phyloP scores from a whole-genome alignment of 2,329 filamentous ascomycete species.

The Botrytis galanthina region DNA sequence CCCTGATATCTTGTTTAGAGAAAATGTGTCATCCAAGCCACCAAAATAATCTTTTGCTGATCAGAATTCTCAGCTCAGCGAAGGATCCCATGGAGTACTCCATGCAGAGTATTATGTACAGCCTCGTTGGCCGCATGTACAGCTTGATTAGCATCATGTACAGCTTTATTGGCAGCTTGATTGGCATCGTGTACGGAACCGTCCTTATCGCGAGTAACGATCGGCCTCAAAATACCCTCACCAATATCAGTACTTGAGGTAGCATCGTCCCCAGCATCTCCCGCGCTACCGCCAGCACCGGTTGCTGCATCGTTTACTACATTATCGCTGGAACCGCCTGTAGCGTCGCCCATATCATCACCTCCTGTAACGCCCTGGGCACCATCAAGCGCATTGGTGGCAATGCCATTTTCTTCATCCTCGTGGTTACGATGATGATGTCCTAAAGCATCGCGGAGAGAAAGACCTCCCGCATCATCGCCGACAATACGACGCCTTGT shows the following conservation, averaged over 20 bases:
- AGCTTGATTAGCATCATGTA: background rate
- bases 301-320: too few relatives aligned
- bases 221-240: too few relatives aligned
- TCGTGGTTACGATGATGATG: background rate
- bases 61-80: background rate
- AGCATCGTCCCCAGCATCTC: too few relatives aligned
- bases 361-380: too few relatives aligned
- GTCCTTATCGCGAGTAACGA: background rate
- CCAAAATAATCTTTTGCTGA: background rate
- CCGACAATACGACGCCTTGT: background rate
- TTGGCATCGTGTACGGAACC: background rate
- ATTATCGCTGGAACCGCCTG: too few relatives aligned
- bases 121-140: background rate
- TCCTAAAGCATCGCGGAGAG: background rate
- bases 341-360: too few relatives aligned
- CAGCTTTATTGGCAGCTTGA: background rate
- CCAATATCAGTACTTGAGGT: too few relatives aligned
- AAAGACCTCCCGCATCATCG: too few relatives aligned
- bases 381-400: background rate
- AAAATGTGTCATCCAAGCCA: background rate
- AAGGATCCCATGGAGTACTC: background rate
- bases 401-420: rapidly evolving
- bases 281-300: too few relatives aligned
- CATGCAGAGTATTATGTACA: background rate
- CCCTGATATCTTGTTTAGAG: background rate